Conservation (phyloP, 805 yeast genomes). For the Wilhelminamyces savonicus region DNA sequence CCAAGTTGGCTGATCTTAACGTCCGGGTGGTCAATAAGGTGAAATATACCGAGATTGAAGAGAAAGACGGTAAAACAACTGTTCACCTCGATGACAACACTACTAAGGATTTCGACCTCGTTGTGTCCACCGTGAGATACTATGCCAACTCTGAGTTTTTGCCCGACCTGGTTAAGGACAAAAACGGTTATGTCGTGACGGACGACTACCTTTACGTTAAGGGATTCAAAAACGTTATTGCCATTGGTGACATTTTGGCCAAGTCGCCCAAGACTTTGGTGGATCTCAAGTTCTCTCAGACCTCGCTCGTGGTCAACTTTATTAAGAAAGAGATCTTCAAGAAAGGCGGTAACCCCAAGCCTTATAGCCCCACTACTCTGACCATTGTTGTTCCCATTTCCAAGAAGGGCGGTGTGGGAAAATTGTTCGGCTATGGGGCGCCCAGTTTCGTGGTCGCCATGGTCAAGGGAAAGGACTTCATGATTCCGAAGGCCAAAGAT, state of each 20-base stretch:
- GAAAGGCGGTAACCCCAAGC: slow-evolving; percentile 4
- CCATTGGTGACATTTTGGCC: slow-evolving; percentile 29
- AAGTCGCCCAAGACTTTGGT: slow-evolving; percentile 15
- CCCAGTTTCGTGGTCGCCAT: slow-evolving; percentile 23
- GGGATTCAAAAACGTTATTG: slow-evolving; percentile 21
- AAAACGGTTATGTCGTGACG: slow-evolving; percentile 21
- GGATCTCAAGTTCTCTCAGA: slow-evolving; percentile 20
- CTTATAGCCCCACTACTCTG: slow-evolving; percentile 6
- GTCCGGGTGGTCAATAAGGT: slow-evolving; percentile 18
- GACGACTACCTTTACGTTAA: slow-evolving; percentile 19
- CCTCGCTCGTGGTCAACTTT: slow-evolving; percentile 7
- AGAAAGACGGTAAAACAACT: slow-evolving; percentile 3
- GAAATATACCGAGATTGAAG: slow-evolving; percentile 3
- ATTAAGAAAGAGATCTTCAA: slow-evolving; percentile 9
- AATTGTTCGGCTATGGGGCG: slow-evolving; percentile 17
- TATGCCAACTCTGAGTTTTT: slow-evolving; percentile 31
- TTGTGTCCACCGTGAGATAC: slow-evolving; percentile 18
- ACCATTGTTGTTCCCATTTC: slow-evolving; percentile 26
- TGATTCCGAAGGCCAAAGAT: slow-evolving; percentile 17
- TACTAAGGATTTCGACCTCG: slow-evolving; percentile 18
- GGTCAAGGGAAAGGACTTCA: slow-evolving; percentile 21
- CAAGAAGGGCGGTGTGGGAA: slow-evolving; percentile 30
- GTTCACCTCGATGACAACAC: slow-evolving; percentile 13
- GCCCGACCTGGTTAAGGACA: slow-evolving; percentile 9
- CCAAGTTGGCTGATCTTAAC: slow-evolving; percentile 10